These are phyloP conservation scores for Mycena haematopus DNA, from an alignment of 768 basidiomycete genomes.

Conservation along the genomic window DNA sequence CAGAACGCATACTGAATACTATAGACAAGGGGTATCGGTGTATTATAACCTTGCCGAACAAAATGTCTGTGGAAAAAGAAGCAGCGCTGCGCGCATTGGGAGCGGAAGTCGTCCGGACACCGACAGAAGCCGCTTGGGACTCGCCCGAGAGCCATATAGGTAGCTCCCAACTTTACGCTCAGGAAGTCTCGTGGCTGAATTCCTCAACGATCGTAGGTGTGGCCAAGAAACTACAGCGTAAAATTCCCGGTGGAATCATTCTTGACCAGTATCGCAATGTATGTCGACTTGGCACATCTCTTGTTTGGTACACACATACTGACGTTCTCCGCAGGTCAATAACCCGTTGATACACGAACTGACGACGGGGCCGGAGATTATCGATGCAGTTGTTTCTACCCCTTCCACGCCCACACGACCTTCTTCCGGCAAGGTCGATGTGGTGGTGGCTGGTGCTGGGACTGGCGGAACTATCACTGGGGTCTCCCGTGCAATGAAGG, in stretches of 20 bases:
- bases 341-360: conserved; percentile 93
- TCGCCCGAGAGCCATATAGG: conserved; percentile 92
- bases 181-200: conserved; percentile 78
- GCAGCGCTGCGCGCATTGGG: conserved; percentile 90
- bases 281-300: conserved; percentile 28
- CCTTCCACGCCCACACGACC: conserved; percentile 62
- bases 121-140: conserved; percentile 88
- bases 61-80: conserved; percentile 98
- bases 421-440: conserved; percentile 80
- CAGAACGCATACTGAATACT: conserved; percentile 70
- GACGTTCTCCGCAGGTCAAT: conserved; percentile 53
- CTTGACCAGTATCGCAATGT: conserved; percentile 91
- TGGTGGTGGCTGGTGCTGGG: conserved; percentile 85
- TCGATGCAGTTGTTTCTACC: conserved; percentile 73
- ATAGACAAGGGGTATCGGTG: conserved; percentile 90
- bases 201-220: conserved; percentile 89
- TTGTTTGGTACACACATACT: background rate
- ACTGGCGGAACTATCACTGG: conserved; percentile 98
- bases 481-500: conserved; percentile 76
- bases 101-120: conserved; percentile 94
- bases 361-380: conserved; percentile 92
- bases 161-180: conserved; percentile 50
- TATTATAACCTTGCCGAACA: conserved; percentile 90
- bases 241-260: conserved; percentile 87
- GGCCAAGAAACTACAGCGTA: conserved; percentile 74